Conservation (phyloP, 306 rosid genomes). For the Casuarina glauca region DNA sequence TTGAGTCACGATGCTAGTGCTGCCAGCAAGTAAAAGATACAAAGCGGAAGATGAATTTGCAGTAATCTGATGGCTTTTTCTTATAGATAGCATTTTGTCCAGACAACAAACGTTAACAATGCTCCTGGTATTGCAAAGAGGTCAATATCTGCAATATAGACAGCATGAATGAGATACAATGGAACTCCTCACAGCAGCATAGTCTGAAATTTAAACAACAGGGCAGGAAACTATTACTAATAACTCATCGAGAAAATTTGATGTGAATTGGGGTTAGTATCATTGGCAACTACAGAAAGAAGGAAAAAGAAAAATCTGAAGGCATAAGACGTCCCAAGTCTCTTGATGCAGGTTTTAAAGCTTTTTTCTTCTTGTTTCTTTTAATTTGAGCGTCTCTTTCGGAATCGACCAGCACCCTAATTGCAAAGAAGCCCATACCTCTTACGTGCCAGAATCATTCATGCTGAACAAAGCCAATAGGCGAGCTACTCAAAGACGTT, state of each 20-base stretch:
- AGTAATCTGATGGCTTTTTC: conserved; percentile 27
- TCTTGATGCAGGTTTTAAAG: too few species aligned
- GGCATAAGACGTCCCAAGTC: too few species aligned
- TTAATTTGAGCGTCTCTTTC: too few species aligned
- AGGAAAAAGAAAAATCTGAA: not conserved
- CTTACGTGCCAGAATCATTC: not conserved
- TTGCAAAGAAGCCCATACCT: too few species aligned
- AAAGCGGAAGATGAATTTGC: conserved; percentile 20
- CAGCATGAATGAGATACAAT: not conserved
- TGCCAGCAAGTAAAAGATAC: conserved; percentile 27
- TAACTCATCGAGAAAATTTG: not conserved
- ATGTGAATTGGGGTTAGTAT: not conserved
- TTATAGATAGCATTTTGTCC: conserved; percentile 33
- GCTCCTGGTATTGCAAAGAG: not conserved
- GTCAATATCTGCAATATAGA: conserved; percentile 1
- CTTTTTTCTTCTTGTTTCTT: too few species aligned
- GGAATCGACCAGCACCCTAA: too few species aligned
- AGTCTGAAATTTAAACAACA: not conserved
- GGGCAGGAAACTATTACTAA: not conserved
- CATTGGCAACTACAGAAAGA: not conserved
- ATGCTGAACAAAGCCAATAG: not conserved
- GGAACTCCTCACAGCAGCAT: not conserved
- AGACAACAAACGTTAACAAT: not conserved
- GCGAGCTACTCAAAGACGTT: not conserved
- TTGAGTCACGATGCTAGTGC: conserved; percentile 24